phyloP scores from a whole-genome alignment of 495 filamentous ascomycete species.

The Collariella sp. region DNA sequence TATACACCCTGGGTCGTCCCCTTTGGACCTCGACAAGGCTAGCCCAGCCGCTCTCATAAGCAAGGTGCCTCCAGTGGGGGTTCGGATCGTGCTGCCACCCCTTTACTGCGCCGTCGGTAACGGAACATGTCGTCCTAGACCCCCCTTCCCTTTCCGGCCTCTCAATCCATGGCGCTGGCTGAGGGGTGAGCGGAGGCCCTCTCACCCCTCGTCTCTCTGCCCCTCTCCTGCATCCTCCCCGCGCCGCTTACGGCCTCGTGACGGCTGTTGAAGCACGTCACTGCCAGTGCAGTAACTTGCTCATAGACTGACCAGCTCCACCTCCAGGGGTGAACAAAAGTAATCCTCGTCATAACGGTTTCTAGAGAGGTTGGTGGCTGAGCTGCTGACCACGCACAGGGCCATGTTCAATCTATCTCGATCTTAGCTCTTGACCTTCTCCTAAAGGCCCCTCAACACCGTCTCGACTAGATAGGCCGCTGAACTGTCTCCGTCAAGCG shows the following conservation, averaged over 20 bases:
- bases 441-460: conserved; percentile 1
- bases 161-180: conserved; percentile 8
- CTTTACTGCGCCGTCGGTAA: conserved; percentile 22
- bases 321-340: not conserved
- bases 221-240: conserved; percentile 2
- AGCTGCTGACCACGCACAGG: conserved; percentile 18
- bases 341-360: conserved; percentile 2
- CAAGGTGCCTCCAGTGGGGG: conserved; percentile 9
- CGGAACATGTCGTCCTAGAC: conserved; percentile 2
- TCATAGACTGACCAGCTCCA: not conserved
- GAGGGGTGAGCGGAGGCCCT: conserved; percentile 1
- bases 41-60: not conserved
- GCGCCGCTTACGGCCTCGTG: conserved; percentile 16
- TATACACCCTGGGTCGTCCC: conserved; percentile 22
- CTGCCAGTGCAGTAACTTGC: conserved; percentile 5
- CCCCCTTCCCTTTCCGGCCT: not conserved
- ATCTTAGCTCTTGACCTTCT: conserved; percentile 7
- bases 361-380: conserved; percentile 9
- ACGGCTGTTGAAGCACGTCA: conserved; percentile 21
- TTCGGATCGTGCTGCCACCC: conserved; percentile 20
- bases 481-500: not conserved
- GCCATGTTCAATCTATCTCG: conserved; percentile 23
- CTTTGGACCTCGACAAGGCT: conserved; percentile 5
- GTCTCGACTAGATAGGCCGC: conserved; percentile 2
- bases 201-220: not conserved